Base-by-base conservation (phyloP, 2,329 filamentous ascomycete species). In the Fusarium citri region DNA sequence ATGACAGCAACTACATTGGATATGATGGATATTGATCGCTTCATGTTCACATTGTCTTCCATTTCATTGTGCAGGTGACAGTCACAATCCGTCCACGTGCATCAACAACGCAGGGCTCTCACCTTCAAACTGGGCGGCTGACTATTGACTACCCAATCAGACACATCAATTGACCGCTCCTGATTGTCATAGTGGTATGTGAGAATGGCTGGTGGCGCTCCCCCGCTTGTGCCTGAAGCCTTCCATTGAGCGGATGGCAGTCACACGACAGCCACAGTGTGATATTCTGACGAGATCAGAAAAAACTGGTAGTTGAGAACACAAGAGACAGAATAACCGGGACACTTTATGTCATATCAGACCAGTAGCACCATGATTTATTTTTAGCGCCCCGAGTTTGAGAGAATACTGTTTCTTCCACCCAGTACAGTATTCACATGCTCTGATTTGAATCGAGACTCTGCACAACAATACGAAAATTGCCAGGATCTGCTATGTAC, bases 91-190 rank as follows among this genome's bases (percentile, higher is more conserved):
- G 56, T 63, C 62, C 67, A 56, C 56, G 56, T 70, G 62, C 66
- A 58, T 59, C 40, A 16, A 48, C 55, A 64, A 53, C 40, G 59
- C 59, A 61, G 49, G 59, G 25, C 58, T 42, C 43, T 20, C 22
- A 47, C 42, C 25, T 25, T 55, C 31, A 54, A 64, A 20, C 55
- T 59, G 64, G 31, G 63, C 63, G 63, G 63, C 62, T 70, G 67
- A 70, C 67, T 64, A 54, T 41, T 37, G 14, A 8, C 14, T 11
- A 16, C 12, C 67, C 67, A 70, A 70, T 71, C 37, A 64, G 8
- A 55, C 41, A 9, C 30, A 26, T 47, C 67, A 70, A 70, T 70
- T 70, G 67, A 49, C 46, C 37, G 54, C 67, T 55, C 50, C 28
- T 63, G 42, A 40, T 50, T 53, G 50, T 37, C 43, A 14, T 41